Evolutionary conservation across 306 rosid genomes (phyloP), one percentile per base, ranked within the genome.

Genomic region (Acacia melanoxylon): DNA sequence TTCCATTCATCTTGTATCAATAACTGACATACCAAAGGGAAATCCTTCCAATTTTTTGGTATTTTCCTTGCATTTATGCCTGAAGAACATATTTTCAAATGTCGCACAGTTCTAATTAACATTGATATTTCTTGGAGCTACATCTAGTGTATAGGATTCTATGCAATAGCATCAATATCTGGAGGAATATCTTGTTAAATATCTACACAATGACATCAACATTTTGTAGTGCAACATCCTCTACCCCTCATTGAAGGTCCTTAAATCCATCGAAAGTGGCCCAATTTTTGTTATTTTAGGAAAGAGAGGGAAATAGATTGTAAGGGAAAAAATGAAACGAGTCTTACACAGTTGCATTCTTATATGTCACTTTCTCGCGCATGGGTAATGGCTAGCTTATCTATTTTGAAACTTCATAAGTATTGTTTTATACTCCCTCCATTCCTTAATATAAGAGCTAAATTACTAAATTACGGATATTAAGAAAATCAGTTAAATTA

Each of bases 91-190:
- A 45, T 61, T 74, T 51, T 68, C 3, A 80, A 54, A 78, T 73
- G 42, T 54, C 66, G 68, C 33, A 56, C 4, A 49, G 46, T 65
- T 78, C 68, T 40, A 45, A 66, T 67, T 82, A 67, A 70, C 42
- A 46, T 74, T 45, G 22, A 73, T 63, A 51, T 41, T 83, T 63
- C 48, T 68, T 61, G 69, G 40, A 78, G 40, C 33, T 82, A 68
- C 45, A 27, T 73, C 56, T 24, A n/a, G 35, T 41, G 62, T 29
- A 66, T 54, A 66, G 51, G 67, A 81, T 54, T 81, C 31, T 10
- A n/a, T 58, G 31, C 31, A 58, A 24, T 58, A 20, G 31, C 31
- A 58, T 58, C 63, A 63, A 76, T 22, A 61, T 74, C 61, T 80
- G 61, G 46, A 27, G 40, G 19, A 27, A 5, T 79, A 11, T 75